phyloP scores from a whole-genome alignment of 495 filamentous ascomycete genomes.

The Aspergillus ostianus region DNA sequence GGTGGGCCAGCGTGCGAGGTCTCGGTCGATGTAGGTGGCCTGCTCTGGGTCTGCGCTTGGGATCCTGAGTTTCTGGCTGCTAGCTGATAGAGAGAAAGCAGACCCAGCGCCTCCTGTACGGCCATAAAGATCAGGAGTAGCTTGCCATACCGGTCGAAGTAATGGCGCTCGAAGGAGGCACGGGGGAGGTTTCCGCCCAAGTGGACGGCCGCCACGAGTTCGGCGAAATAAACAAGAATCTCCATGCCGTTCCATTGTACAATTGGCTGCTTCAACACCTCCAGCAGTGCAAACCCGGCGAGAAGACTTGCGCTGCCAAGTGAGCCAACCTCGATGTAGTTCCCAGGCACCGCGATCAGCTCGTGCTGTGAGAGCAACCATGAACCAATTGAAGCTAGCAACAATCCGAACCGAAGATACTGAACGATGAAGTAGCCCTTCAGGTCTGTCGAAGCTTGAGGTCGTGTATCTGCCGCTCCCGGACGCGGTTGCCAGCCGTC shows the following conservation, averaged over 20 bases:
- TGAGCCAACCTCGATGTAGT: conserved; percentile 42
- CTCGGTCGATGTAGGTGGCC: conserved; percentile 1
- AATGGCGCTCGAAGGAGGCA: conserved; percentile 30
- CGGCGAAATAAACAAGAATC: conserved; percentile 43
- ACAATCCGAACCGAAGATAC: conserved; percentile 33
- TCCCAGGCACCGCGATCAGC: conserved; percentile 32
- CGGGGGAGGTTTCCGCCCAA: conserved; percentile 40
- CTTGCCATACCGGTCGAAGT: conserved; percentile 45
- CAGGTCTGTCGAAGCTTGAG: conserved; percentile 12
- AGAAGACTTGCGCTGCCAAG: conserved; percentile 42
- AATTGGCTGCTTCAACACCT: conserved; percentile 37
- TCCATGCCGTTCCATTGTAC: conserved; percentile 43
- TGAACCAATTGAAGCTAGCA: conserved; percentile 30
- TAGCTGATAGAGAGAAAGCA: conserved; percentile 28
- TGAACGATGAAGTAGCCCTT: conserved; percentile 25
- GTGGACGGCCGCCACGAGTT: conserved; percentile 40
- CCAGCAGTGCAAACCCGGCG: conserved; percentile 40
- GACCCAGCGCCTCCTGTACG: conserved; percentile 35
- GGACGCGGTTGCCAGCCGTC: conserved; percentile 23
- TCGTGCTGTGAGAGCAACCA: conserved; percentile 40
- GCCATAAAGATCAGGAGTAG: conserved; percentile 42
- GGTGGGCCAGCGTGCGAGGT: conserved; percentile 1
- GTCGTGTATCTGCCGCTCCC: conserved; percentile 5
- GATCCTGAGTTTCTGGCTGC: conserved; percentile 1
- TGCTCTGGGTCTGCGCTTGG: conserved; percentile 1